A percentile compares a stretch with the other conserved stretches of the same genome.
Evolutionary conservation across 257 asterid genomes (phyloP).

Genomic region (Fraxinus quadrangulata): DNA sequence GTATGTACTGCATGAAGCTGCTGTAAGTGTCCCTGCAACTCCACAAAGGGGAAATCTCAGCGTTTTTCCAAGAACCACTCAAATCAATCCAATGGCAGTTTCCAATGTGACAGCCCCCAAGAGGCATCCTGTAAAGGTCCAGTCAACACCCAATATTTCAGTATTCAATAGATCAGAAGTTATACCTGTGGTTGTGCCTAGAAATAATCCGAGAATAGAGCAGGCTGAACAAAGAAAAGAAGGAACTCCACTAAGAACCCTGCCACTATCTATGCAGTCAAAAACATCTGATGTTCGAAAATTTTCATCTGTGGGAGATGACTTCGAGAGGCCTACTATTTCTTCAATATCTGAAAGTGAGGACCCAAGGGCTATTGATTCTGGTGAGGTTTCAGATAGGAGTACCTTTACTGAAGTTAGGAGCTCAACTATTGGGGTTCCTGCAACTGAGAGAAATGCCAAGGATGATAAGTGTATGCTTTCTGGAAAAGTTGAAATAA

Average conservation of each 20-base stretch:
- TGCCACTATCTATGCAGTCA: slow-evolving; percentile 61
- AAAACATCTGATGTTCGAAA: slow-evolving; percentile 64
- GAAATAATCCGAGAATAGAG: slow-evolving; percentile 68
- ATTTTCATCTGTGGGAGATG: slow-evolving; percentile 56
- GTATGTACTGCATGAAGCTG: slow-evolving; percentile 54
- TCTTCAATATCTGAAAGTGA: slow-evolving; percentile 54
- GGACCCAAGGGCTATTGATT: slow-evolving; percentile 48
- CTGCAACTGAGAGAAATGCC: slow-evolving; percentile 46
- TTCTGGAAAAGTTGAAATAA: slow-evolving; percentile 51
- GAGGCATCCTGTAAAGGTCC: slow-evolving; percentile 66
- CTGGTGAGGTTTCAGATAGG: slow-evolving; percentile 44
- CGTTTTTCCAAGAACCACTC: slow-evolving; percentile 53
- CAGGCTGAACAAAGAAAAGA: slow-evolving; percentile 81
- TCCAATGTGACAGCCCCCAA: slow-evolving; percentile 53
- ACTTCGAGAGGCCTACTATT: slow-evolving; percentile 50
- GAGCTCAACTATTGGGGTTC: slow-evolving; percentile 43
- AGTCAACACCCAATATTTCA: slow-evolving; percentile 48
- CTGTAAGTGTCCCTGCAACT: slow-evolving; percentile 64
- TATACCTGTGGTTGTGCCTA: slow-evolving; percentile 79
- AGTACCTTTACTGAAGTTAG: slow-evolving; percentile 44
- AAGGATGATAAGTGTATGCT: slow-evolving; percentile 51
- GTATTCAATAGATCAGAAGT: slow-evolving; percentile 66
- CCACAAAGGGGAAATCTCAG: slow-evolving; percentile 65
- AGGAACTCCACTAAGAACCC: slow-evolving; percentile 63
- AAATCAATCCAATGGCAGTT: slow-evolving; percentile 46